Conservation (phyloP, 2,329 filamentous ascomycete species). For the Orbilia quercus region DNA sequence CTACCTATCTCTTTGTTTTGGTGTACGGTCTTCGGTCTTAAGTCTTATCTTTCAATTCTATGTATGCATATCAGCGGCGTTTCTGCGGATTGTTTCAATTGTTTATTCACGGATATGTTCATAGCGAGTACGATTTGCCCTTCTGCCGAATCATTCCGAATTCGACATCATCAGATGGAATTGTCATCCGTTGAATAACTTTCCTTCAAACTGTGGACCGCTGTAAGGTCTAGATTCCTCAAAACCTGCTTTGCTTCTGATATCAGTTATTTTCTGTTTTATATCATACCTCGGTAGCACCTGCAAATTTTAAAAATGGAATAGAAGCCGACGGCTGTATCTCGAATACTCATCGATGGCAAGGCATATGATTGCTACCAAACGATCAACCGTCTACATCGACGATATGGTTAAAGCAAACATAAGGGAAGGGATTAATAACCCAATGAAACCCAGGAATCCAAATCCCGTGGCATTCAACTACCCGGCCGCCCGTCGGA, state of each 20-base stretch:
- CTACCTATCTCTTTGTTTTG: background rate
- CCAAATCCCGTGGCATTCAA: background rate
- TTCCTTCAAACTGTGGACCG: background rate
- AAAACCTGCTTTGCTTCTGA: background rate
- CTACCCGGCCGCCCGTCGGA: conserved; percentile 25
- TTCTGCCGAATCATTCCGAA: background rate
- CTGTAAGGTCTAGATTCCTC: background rate
- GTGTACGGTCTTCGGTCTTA: background rate
- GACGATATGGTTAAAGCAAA: too few species aligned
- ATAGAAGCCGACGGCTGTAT: background rate
- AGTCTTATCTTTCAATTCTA: background rate
- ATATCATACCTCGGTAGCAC: conserved; percentile 5
- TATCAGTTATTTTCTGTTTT: conserved; percentile 4
- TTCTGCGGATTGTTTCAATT: conserved; percentile 16
- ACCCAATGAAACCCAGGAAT: background rate
- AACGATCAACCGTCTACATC: background rate
- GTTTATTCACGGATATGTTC: background rate
- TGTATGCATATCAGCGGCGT: conserved; percentile 27
- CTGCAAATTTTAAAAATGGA: background rate
- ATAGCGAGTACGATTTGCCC: conserved; percentile 1
- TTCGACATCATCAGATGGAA: too few species aligned
- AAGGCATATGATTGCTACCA: background rate
- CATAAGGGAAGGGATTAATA: too few species aligned
- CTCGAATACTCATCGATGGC: too few species aligned
- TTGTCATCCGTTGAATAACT: background rate